Conservation (phyloP, 2,329 filamentous ascomycete species). For the Akanthomyces lecanii region DNA sequence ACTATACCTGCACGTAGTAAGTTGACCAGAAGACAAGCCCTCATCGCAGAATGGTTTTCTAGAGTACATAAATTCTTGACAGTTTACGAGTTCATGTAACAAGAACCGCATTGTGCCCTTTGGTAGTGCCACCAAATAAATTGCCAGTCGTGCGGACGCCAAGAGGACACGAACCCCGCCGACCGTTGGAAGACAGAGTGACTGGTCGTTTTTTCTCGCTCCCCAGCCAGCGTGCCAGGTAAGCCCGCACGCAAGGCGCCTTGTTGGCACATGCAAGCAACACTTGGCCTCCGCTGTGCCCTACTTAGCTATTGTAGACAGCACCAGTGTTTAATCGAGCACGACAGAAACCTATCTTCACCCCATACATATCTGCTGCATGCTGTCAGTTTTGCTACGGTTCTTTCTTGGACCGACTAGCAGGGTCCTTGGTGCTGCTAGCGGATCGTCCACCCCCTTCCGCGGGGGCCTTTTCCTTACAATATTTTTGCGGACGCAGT, state of each 20-base stretch:
- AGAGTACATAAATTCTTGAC: no score
- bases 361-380: neutral
- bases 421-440: neutral
- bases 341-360: neutral
- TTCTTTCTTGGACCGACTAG: neutral
- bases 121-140: neutral
- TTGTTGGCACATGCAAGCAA: neutral
- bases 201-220: neutral
- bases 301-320: neutral
- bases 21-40: no score
- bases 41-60: neutral
- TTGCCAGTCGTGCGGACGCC: neutral
- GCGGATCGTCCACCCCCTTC: neutral
- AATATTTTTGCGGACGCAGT: neutral
- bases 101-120: neutral
- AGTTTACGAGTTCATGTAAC: no score
- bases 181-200: neutral
- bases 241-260: neutral
- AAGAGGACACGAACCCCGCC: neutral
- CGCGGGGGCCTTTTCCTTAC: neutral
- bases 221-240: neutral
- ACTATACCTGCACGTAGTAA: neutral
- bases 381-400: neutral
- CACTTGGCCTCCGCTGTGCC: neutral
- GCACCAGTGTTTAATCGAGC: neutral